phyloP scores from a whole-genome alignment of 352 stramenopile species.

The Globisporangium sylvaticum region DNA sequence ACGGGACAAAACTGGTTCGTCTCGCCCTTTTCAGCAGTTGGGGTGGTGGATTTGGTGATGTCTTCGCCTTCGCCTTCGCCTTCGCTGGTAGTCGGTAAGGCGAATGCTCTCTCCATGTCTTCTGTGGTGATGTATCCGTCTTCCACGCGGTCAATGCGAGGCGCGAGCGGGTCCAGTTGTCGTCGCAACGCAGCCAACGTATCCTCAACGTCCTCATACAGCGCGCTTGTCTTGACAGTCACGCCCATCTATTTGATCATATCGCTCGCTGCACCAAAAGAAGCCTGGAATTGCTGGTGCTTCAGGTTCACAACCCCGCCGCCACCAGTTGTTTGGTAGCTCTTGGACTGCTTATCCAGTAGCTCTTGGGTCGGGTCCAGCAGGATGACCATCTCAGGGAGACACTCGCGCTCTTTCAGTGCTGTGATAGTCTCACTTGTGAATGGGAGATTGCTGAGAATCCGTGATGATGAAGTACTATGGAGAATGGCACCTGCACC shows the following conservation, averaged over 20 bases:
- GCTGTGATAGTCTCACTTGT: conserved; percentile 28
- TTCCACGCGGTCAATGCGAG: conserved; percentile 38
- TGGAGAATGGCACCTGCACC: conserved; percentile 22
- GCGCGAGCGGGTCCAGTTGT: conserved; percentile 33
- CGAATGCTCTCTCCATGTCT: conserved; percentile 30
- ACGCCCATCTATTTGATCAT: conserved; percentile 12
- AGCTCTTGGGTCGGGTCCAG: conserved; percentile 28
- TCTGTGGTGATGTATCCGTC: conserved; percentile 31
- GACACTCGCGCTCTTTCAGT: conserved; percentile 37
- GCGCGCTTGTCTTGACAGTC: conserved; percentile 1
- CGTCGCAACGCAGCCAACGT: conserved; percentile 28
- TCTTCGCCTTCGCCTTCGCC: too few species aligned
- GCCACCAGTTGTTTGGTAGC: neutral
- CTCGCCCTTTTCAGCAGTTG: conserved; percentile 29
- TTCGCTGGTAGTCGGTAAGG: conserved; percentile 15
- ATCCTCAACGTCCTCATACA: conserved; percentile 20
- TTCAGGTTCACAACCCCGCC: conserved; percentile 18
- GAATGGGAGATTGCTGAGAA: conserved; percentile 50
- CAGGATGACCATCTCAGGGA: conserved; percentile 49
- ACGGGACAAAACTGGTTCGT: conserved; percentile 61
- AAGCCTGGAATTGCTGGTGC: conserved; percentile 27
- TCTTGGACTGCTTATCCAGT: conserved; percentile 15
- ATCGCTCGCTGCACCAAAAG: conserved; percentile 17
- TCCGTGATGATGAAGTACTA: conserved; percentile 21
- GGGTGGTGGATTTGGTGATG: neutral